Base-by-base conservation (phyloP, 176 grass and related monocot genomes). In the Echinochloa phyllopogon region DNA sequence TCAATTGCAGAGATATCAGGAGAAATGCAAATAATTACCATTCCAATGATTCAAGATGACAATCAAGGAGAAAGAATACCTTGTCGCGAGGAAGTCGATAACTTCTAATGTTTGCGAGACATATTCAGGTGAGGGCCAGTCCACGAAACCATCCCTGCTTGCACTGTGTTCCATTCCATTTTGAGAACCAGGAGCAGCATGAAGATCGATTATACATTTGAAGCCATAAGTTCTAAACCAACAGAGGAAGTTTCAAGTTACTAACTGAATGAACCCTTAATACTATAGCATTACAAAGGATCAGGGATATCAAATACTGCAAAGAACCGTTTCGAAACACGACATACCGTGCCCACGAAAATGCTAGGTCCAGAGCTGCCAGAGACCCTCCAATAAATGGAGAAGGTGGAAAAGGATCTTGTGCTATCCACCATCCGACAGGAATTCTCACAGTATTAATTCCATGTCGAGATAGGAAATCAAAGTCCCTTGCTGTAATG, bases 381-480 rank as follows among this genome's bases (percentile, higher is more conserved):
- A 95, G 85, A 72, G 90, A 90, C 47, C 90, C 93, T 78, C 93
- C 90, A 69, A 95, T 36, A 53, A 95, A 92, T 8, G 90, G 90
- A 76, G 82, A 77, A 78, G 88, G 93, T 49, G 90, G 93, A 74
- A 89, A 66, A 53, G 90, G 90, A 86, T 92, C 90, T 68, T 90
- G 51, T 50, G 86, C 47, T 78, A 92, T 92, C 93, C 93, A 95
- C 93, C 93, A 95, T 73, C 93, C 93, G 25, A 95, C 86, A 78
- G 90, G 93, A 88, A 95, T 92, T 62, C 93, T 89, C 68, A 95
- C 86, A 44, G 93, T 91, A 83, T 95, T 95, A 64, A 92, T 90
- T 75, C 88, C 90, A 65, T 73, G 64, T 48, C 8, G 84, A 76
- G 83, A 92, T 42, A 95, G 72, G 70, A 95, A 95, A 76, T 85